phyloP scores from a whole-genome alignment of 495 filamentous ascomycete genomes.

The Articulospora tetracladia region DNA sequence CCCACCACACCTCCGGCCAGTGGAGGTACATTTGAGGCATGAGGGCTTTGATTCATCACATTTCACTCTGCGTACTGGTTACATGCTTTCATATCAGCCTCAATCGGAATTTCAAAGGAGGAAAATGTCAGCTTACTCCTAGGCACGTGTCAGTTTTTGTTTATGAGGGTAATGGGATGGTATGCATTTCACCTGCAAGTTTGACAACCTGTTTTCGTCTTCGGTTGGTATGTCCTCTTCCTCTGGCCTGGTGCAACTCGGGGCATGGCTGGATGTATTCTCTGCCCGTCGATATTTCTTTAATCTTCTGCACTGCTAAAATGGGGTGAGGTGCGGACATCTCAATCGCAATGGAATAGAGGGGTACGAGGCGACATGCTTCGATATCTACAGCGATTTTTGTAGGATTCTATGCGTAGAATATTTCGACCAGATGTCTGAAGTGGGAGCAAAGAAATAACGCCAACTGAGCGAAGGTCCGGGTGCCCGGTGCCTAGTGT shows the following conservation, averaged over 20 bases:
- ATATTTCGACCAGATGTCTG: no score
- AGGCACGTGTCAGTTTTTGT: background rate
- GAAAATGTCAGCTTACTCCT: background rate
- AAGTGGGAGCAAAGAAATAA: no score
- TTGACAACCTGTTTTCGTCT: conserved; percentile 13
- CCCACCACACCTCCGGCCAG: conserved; percentile 21
- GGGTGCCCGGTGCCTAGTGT: no score
- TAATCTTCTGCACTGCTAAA: no score
- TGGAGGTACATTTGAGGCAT: conserved; percentile 27
- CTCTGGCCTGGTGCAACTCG: conserved; percentile 14
- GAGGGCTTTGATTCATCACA: conserved; percentile 26
- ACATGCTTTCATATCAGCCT: background rate
- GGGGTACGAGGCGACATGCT: no score
- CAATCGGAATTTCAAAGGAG: background rate
- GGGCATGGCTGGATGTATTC: conserved; percentile 9
- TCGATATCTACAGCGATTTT: no score
- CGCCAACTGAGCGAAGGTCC: no score
- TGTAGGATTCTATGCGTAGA: no score
- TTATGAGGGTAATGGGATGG: background rate
- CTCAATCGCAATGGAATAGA: no score
- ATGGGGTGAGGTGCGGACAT: no score
- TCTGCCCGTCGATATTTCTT: no score
- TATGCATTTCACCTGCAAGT: conserved; percentile 19
- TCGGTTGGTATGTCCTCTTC: conserved; percentile 10
- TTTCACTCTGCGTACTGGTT: conserved; percentile 27